A percentile compares a stretch with the other conserved stretches of the same genome.
phyloP scores from a whole-genome alignment of 1,284 basidiomycete species.

The Cryptococcus jaspeensis region DNA sequence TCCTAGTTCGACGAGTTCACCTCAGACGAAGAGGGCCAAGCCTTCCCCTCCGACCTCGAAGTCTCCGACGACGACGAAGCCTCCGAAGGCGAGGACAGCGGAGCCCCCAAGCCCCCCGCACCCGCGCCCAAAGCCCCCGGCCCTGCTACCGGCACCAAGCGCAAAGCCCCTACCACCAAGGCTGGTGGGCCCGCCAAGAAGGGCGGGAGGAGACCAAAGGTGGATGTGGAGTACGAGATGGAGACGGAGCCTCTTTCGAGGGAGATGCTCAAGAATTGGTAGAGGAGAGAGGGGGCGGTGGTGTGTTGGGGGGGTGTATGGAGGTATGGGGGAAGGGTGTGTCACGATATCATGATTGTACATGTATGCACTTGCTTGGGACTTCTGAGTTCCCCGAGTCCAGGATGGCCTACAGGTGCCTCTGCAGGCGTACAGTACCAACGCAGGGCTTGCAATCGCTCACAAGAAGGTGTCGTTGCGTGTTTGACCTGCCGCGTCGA shows the following conservation, averaged over 20 bases:
- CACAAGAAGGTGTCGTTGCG: too few relatives aligned
- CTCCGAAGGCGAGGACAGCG: conserved; percentile 42
- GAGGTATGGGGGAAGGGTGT: neutral
- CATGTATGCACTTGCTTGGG: conserved; percentile 3
- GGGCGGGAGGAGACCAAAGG: conserved; percentile 63
- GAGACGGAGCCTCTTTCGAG: conserved; percentile 69
- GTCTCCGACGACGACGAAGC: conserved; percentile 52
- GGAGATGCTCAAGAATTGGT: conserved; percentile 55
- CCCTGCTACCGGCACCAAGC: conserved; percentile 38
- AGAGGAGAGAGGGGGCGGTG: conserved; percentile 4
- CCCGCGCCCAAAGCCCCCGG: conserved; percentile 13
- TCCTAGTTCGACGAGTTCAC: conserved; percentile 47
- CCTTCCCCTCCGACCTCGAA: conserved; percentile 49
- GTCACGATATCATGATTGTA: conserved; percentile 1
- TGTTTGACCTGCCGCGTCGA: too few relatives aligned
- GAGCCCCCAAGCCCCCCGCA: conserved; percentile 30
- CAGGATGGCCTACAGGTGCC: too few relatives aligned
- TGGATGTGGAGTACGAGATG: conserved; percentile 95
- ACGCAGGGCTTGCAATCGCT: too few relatives aligned
- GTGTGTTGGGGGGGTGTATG: neutral
- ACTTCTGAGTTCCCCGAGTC: too few relatives aligned
- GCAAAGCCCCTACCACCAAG: conserved; percentile 56
- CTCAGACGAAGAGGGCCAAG: conserved; percentile 47
- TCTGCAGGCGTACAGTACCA: too few relatives aligned
- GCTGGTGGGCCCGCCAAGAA: conserved; percentile 53